Evolutionary conservation across 2,329 filamentous ascomycete genomes (phyloP), one percentile per base, ranked within the genome.

Genomic region (Xenoacremonium recifei): DNA sequence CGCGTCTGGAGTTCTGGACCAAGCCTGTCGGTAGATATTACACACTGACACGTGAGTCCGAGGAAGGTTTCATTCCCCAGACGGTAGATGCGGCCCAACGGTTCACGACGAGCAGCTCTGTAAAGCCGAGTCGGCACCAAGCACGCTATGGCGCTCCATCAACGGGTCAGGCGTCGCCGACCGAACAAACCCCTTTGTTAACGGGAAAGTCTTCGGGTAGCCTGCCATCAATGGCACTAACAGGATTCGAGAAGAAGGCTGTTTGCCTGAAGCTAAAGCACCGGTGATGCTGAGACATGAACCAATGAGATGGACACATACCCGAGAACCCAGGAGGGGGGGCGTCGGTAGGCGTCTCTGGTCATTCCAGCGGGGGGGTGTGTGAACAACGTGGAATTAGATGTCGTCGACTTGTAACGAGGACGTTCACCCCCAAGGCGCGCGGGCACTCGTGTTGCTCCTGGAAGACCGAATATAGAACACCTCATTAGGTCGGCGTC

Each of bases 231-330:
- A n/a, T n/a, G n/a, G n/a, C n/a, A n/a, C n/a, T n/a, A n/a, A n/a
- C n/a, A n/a, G n/a, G n/a, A n/a, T n/a, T n/a, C n/a, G n/a, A n/a
- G n/a, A n/a, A n/a, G n/a, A n/a, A n/a, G n/a, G n/a, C n/a, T n/a
- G n/a, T n/a, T n/a, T n/a, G n/a, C n/a, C n/a, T n/a, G n/a, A n/a
- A n/a, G n/a, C n/a, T n/a, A n/a, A n/a, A n/a, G n/a, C n/a, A n/a
- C n/a, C n/a, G n/a, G n/a, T n/a, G n/a, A n/a, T n/a, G 42, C 39
- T 45, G 45, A 37, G 35, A 27, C 35, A 44, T 21, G 45, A 45
- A 42, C 60, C 60, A 63, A 63, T 63, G 40, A 51, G 46, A 55
- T 42, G 12, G 35, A 34, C 34, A 53, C 48, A 19, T 60, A 62
- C 57, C 56, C 61, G 61, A 59, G 58, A 43, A 49, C 49, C 51